phyloP scores from a whole-genome alignment of 2,329 filamentous ascomycete species.

The Cladosporium sp. region DNA sequence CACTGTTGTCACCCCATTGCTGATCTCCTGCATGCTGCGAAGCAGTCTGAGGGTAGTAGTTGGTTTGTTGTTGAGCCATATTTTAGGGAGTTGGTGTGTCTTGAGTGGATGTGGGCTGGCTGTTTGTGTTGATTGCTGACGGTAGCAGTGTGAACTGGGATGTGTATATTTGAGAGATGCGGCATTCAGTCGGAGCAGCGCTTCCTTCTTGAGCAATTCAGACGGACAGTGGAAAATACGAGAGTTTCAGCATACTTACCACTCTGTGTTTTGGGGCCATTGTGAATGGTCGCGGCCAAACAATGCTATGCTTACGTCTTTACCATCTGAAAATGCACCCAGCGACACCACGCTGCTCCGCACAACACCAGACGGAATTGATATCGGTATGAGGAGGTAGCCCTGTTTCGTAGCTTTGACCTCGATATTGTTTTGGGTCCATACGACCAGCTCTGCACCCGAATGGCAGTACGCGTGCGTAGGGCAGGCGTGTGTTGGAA shows the following conservation, averaged over 20 bases:
- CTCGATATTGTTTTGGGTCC: background rate
- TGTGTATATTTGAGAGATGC: background rate
- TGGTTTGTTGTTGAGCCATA: background rate
- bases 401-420: background rate
- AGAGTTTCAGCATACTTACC: background rate
- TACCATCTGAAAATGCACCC: background rate
- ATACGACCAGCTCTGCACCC: background rate
- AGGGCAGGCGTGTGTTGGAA: background rate
- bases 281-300: background rate
- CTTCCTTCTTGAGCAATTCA: background rate
- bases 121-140: background rate
- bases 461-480: background rate
- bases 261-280: background rate
- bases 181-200: background rate
- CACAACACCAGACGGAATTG: background rate
- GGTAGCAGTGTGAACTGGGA: background rate
- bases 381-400: conserved; percentile 6
- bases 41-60: background rate
- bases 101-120: background rate
- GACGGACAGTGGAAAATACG: background rate
- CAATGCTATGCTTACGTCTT: background rate
- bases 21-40: no score
- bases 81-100: background rate
- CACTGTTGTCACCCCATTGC: background rate
- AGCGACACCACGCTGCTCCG: background rate